Base-by-base conservation (phyloP, 169 alveolate species). In the Eimeria maxima region DNA sequence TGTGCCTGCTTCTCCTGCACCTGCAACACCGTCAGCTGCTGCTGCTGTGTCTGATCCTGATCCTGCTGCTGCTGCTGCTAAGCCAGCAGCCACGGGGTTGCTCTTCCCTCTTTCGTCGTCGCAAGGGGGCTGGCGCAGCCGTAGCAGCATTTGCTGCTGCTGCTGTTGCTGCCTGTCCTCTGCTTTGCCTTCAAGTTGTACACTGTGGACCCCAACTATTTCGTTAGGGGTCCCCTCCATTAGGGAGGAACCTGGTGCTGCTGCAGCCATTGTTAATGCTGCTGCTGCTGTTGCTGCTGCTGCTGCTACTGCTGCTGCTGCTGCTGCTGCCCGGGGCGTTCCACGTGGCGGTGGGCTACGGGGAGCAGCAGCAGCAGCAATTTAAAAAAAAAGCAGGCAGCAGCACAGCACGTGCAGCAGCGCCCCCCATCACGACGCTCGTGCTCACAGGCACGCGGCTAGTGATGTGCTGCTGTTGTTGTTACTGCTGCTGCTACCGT, bases 301-400 rank as follows among this genome's bases (percentile, higher is more conserved):
- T 69, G 42, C 45, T 69, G 80, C 80, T 69, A 47, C 80, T 69
- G 80, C 45, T 69, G 80, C 80, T 69, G 80, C 80, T 69, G 80
- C 80, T 69, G 80, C 80, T 69, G 80, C 80, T 69, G 80, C 45
- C 18, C 11, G 24, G 44, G 45, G 45, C 13, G 6, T 8, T 27
- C 50, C 76, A 33, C 80, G 42, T 69, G 80, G 47, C 80, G 67
- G 47, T 69, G 13, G 80, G 44, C 80, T 69, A 69, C 47, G 20
- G 80, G 80, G 6, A 69, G 80, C 80, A 69, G 80, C 80, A 69
- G 80, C 80, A 69, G 80, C 80, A 57, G 22, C 22, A 57, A 57
- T 57, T 3, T 57, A 57, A 57, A 13, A 57, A 57, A 57, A 27
- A 33, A 27, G 80, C 80, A 69, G 80, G 80, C 80, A 69, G 80